These are phyloP conservation scores for Poteriospumella lacustris DNA, from an alignment of 108 stramenopile genomes.

Conservation along the genomic window DNA sequence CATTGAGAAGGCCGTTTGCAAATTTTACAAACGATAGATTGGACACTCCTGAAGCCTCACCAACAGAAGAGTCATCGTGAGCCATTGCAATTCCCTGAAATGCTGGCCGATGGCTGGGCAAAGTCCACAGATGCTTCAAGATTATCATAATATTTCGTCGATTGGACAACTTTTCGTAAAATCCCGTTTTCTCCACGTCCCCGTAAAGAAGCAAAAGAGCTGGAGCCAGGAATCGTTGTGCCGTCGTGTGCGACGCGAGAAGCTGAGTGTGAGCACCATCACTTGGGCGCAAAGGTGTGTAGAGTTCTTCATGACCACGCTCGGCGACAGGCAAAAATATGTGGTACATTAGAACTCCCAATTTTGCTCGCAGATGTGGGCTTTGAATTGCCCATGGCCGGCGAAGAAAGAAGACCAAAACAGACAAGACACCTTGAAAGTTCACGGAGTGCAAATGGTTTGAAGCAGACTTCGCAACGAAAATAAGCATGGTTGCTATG, in stretches of 20 bases:
- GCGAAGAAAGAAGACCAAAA: conserved; percentile 14
- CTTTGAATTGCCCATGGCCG: conserved; percentile 35
- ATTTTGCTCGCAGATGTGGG: conserved; percentile 39
- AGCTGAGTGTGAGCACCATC: conserved; percentile 62
- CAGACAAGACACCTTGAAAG: background rate
- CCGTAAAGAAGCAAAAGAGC: conserved; percentile 88
- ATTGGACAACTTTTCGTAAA: conserved; percentile 84
- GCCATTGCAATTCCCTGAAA: conserved; percentile 78
- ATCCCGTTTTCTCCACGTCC: conserved; percentile 92
- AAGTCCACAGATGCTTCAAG: conserved; percentile 85
- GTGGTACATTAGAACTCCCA: conserved; percentile 20
- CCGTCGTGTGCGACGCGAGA: conserved; percentile 65
- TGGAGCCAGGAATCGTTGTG: conserved; percentile 82
- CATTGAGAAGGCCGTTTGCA: conserved; percentile 96
- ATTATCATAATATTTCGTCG: conserved; percentile 81
- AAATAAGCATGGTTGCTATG: conserved; percentile 18
- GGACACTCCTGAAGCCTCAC: no score
- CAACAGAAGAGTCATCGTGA: background rate
- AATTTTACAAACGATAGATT: conserved; percentile 82
- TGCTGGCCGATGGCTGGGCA: conserved; percentile 77
- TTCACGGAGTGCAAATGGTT: background rate
- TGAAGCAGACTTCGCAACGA: conserved; percentile 30
- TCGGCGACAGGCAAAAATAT: conserved; percentile 1
- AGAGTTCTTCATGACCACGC: conserved; percentile 16
- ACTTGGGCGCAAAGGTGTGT: conserved; percentile 43